Conservation (phyloP, 768 basidiomycete genomes). For the Pisolithus tinctorius region DNA sequence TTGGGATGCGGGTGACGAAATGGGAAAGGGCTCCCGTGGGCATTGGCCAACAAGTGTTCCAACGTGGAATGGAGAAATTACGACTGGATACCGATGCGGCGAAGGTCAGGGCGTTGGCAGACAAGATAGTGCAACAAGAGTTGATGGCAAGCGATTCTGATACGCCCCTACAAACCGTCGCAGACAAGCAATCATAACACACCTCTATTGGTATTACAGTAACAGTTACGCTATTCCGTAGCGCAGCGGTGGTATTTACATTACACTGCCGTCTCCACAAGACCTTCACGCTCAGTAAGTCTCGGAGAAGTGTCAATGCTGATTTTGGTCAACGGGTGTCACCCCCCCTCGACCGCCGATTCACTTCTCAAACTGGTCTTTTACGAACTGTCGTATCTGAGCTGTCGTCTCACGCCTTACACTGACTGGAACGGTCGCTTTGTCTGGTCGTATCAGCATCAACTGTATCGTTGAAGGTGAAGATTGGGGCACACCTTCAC, state of each 20-base stretch:
- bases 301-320: no score
- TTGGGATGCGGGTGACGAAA: slow-evolving; percentile 76
- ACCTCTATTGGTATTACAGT: background rate
- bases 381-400: slow-evolving; percentile 49
- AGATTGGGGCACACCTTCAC: slow-evolving; percentile 33
- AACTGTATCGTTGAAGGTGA: background rate
- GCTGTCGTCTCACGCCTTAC: slow-evolving; percentile 46
- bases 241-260: background rate
- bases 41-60: slow-evolving; percentile 36
- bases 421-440: slow-evolving; percentile 43
- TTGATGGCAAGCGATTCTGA: slow-evolving; percentile 7
- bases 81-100: slow-evolving; percentile 21
- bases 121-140: slow-evolving; percentile 35
- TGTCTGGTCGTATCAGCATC: slow-evolving; percentile 1
- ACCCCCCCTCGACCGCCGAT: no score
- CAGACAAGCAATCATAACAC: background rate
- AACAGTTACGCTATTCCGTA: no score
- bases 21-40: slow-evolving; percentile 65
- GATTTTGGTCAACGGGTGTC: no score
- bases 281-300: no score
- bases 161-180: background rate
- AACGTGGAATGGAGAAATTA: slow-evolving; percentile 29
- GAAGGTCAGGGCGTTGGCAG: slow-evolving; percentile 34
- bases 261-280: background rate
- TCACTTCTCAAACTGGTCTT: slow-evolving; percentile 49